Base-by-base conservation (phyloP, 108 stramenopile species). In the Mediolabrus comicus region DNA sequence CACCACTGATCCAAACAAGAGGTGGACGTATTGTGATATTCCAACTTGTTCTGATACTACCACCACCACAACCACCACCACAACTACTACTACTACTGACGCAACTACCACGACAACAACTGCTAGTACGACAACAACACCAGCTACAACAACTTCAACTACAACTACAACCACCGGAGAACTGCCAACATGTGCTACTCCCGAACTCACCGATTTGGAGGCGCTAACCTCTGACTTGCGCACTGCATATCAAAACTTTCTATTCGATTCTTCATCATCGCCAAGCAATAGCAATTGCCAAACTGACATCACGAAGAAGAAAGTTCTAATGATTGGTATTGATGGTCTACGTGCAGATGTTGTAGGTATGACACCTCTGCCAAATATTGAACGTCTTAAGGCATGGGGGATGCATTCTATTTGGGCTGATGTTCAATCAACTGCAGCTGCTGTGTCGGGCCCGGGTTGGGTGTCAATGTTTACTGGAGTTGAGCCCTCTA, bases 381-480 rank as follows among this genome's bases (percentile, higher is more conserved):
- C 61, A 51, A 4, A 62, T 9, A 43, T 62, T 19, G 14, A 4
- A 1, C 14, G 61, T 4, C 19, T 62, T 13, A 26, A 25, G 8
- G 4, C 4, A 4, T 9, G 16, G 52, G 61, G 61, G 12, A 54
- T 49, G 19, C 53, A 62, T 62, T 39, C 61, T 49, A 53, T 51
- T 54, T 53, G 53, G 46, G 61, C 61, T 16, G 14, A 54, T 14
- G 53, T 54, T 39, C 52, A 62, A 43, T 39, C 61, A 51, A 51
- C 46, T n/a, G 52, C 25, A 13, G 9, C 3, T 10, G 53, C 61
- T 51, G 53, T 51, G 22, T 53, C 49, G 16, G 61, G 61, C n/a
- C 61, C 61, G n/a, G 61, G 61, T 54, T 62, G 61, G 61, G 26
- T 49, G 2, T 53, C 52, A 19, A 51, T 62, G 26, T 39, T 62